Base-by-base conservation (phyloP, 2,329 filamentous ascomycete genomes). In the Bretziella fagacearum region DNA sequence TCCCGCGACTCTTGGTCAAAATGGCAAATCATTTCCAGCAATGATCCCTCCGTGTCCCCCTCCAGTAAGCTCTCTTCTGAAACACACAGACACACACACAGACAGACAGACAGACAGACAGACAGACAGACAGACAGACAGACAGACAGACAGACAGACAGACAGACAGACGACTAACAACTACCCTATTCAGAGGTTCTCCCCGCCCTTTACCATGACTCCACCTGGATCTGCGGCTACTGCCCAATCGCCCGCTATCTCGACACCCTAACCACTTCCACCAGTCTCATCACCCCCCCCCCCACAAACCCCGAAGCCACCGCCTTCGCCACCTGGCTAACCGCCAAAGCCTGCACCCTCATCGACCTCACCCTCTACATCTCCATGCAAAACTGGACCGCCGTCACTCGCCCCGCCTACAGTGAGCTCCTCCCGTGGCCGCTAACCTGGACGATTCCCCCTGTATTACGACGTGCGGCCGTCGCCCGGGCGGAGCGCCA, bases 351-450 rank as follows among this genome's bases (percentile, higher is more conserved):
- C n/a, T 76, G 79, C 43, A 76, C 81, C 26, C 73, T 96, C 51
- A 61, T 95, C 55, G 83, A 93, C 55, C 77, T 95, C 49, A 87
- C 79, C 44, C 79, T 96, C 55, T 96, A 93, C 61, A 81, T 91
- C 53, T 91, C 86, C 26, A 84, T 81, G 49, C 77, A 85, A 53
- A 95, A 96, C 65, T 98, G 91, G 73, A 70, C 77, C 47, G 67
- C 71, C 36, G 66, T 72, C 42, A 94, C 86, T 3, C 77, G 85
- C 13, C 83, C 85, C 2, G 80, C 84, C 30, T 94, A 86, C 64
- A 84, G 79, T 54, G 65, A 68, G 4, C 73, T 95, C 48, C 74
- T 96, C 32, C 75, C 81, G 33, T 93, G 91, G 69, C 86, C 91
- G 15, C 71, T 86, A 52, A 87, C 87, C 55, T 98, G 91, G 74